Base-by-base conservation (phyloP, 2,329 filamentous ascomycete species). In the Gliomastix tumulicola region DNA sequence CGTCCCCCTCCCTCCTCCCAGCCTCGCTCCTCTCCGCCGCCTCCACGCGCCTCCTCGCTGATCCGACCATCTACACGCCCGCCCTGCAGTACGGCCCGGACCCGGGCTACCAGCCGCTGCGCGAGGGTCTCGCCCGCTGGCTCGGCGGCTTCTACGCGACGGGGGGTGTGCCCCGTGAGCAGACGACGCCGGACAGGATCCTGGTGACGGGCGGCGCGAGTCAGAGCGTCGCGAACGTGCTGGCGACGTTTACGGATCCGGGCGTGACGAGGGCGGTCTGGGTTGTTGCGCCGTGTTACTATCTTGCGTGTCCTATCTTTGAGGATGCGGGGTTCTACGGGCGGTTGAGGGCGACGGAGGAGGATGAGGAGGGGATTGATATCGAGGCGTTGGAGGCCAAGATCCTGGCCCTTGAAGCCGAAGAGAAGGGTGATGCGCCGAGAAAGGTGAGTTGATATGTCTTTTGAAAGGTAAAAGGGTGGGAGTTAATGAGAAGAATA, bases 161-260 rank as follows among this genome's bases (percentile, higher is more conserved):
- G 9, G n/a, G n/a, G n/a, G n/a, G n/a, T n/a, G n/a, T n/a, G n/a
- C n/a, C n/a, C n/a, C n/a, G n/a, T n/a, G n/a, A n/a, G n/a, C 38
- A 46, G 39, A 46, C 56, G 6, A 66, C 69, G 12, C 51, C 69
- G 5, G 68, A 76, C 4, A 72, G 86, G 21, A 82, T 95, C 37
- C 84, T 81, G 53, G 82, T 95, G 54, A 86, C 85, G 0, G 88
- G 88, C 31, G 89, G 89, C 13, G 89, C 89, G 4, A 86, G 79
- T 45, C 88, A 94, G 66, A 88, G 82, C 53, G 57, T 94, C 3
- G 87, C 84, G 0, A 84, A 79, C 50, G 63, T 94, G 5, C 63
- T 95, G 34, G 77, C 84, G 56, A 84, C 84, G 21, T 95, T 84
- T 52, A 84, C 87, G 0, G 89, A 95, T 55, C 84, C 86, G 2